A percentile compares a stretch with the other conserved stretches of the same genome.
Conservation (phyloP, 2,329 filamentous ascomycete genomes). For the Calonectria pauciramosa region DNA sequence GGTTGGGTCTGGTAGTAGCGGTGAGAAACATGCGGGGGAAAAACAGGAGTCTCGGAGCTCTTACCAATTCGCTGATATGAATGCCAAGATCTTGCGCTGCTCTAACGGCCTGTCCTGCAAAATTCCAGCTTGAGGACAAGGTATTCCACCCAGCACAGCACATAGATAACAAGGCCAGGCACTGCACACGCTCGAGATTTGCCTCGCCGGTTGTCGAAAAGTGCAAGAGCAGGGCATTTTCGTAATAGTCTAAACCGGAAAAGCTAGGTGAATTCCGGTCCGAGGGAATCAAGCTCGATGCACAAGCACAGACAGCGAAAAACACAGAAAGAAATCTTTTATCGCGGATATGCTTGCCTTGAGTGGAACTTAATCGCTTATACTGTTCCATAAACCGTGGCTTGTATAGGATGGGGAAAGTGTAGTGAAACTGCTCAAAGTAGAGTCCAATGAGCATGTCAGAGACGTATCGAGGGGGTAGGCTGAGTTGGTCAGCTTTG, state of each 20-base stretch:
- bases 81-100: slow-evolving; percentile 46
- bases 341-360: slow-evolving; percentile 17
- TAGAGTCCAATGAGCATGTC: slow-evolving; percentile 46
- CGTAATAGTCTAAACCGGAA: slow-evolving; percentile 42
- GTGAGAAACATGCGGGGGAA: neutral
- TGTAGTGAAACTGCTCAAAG: slow-evolving; percentile 48
- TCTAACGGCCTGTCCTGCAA: slow-evolving; percentile 45
- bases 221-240: slow-evolving; percentile 24
- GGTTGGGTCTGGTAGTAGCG: too few species aligned
- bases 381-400: slow-evolving; percentile 45
- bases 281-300: slow-evolving; percentile 41
- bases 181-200: slow-evolving; percentile 46
- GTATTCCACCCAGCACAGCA: slow-evolving; percentile 50
- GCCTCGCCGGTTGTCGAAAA: slow-evolving; percentile 43
- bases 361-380: slow-evolving; percentile 23
- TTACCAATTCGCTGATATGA: slow-evolving; percentile 41
- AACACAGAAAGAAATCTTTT: slow-evolving; percentile 46
- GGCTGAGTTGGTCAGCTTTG: slow-evolving; percentile 40
- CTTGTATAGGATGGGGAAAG: slow-evolving; percentile 45
- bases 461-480: slow-evolving; percentile 46
- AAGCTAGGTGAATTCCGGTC: slow-evolving; percentile 34
- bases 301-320: slow-evolving; percentile 48
- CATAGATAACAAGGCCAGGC: slow-evolving; percentile 46
- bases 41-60: neutral
- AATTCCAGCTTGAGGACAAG: slow-evolving; percentile 45